Percentiles rank a stretch among this genome's conserved stretches.
These are phyloP conservation scores for Trametes sp. DNA, from an alignment of 1,284 basidiomycete species.

Conservation along the genomic window DNA sequence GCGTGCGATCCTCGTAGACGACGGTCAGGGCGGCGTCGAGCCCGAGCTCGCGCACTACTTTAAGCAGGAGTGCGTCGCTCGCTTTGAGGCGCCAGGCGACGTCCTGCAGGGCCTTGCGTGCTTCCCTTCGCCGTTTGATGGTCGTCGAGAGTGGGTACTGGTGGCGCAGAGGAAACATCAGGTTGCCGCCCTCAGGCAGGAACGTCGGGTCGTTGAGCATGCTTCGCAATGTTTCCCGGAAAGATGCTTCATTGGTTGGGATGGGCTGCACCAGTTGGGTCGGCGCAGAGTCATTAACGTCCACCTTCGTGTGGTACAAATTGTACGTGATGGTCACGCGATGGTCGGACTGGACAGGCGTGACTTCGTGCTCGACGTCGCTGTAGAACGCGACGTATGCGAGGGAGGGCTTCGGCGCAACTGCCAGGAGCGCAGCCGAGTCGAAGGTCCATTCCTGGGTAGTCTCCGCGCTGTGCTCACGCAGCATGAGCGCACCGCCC, in stretches of 20 bases:
- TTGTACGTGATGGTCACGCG: constrained; percentile 53
- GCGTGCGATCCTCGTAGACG: constrained; percentile 11
- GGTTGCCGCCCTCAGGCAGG: constrained; percentile 43
- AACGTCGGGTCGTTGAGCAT: constrained; percentile 38
- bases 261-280: not conserved
- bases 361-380: constrained; percentile 55
- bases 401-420: constrained; percentile 29
- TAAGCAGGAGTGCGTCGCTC: constrained; percentile 24
- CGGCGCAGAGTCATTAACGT: not conserved
- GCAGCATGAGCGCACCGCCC: constrained; percentile 49
- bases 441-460: constrained; percentile 41
- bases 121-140: not conserved
- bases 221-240: constrained; percentile 24
- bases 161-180: constrained; percentile 49
- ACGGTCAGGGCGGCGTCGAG: constrained; percentile 26
- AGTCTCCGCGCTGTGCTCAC: constrained; percentile 33
- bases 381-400: constrained; percentile 52
- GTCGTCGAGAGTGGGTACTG: constrained; percentile 35
- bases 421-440: constrained; percentile 35
- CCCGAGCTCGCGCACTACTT: constrained; percentile 7
- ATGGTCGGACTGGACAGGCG: constrained; percentile 48
- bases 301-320: constrained; percentile 38
- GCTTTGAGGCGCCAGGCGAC: constrained; percentile 37
- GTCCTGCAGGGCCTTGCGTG: constrained; percentile 8
- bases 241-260: constrained; percentile 5